Evolutionary conservation across 2,329 filamentous ascomycete species (phyloP).

Genomic region (Colletotrichum spaethianum): DNA sequence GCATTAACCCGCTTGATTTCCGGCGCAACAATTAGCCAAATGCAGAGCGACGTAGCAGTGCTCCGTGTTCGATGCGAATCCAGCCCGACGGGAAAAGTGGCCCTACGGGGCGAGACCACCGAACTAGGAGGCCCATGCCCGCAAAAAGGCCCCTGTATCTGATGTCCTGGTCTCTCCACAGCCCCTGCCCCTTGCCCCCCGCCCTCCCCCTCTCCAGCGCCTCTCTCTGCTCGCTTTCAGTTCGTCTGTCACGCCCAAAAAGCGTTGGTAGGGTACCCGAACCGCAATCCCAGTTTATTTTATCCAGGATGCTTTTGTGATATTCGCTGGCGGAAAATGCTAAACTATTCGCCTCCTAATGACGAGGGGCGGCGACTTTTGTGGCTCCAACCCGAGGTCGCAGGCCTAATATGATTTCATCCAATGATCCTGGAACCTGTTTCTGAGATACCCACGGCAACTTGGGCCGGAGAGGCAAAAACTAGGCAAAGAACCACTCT

Average conservation of each 20-base stretch:
- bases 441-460: not conserved
- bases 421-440: not conserved
- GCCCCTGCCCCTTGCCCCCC: not conserved
- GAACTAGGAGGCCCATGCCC: not conserved
- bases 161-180: not conserved
- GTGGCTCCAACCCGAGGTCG: too few species aligned
- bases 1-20: not conserved
- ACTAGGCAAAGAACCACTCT: not conserved
- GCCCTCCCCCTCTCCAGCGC: not conserved
- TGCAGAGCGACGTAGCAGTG: slow-evolving; percentile 1
- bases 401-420: not conserved
- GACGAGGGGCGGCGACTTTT: not conserved
- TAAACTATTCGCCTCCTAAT: not conserved
- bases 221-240: not conserved
- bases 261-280: slow-evolving; percentile 5
- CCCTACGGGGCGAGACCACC: slow-evolving; percentile 1
- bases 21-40: not conserved
- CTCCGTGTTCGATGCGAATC: not conserved
- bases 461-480: not conserved
- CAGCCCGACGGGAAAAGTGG: slow-evolving; percentile 15
- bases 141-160: not conserved
- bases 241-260: not conserved
- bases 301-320: not conserved
- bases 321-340: not conserved
- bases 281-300: not conserved